Conservation (phyloP, 148 eudicot species). For the Vaccinium darrowii region DNA sequence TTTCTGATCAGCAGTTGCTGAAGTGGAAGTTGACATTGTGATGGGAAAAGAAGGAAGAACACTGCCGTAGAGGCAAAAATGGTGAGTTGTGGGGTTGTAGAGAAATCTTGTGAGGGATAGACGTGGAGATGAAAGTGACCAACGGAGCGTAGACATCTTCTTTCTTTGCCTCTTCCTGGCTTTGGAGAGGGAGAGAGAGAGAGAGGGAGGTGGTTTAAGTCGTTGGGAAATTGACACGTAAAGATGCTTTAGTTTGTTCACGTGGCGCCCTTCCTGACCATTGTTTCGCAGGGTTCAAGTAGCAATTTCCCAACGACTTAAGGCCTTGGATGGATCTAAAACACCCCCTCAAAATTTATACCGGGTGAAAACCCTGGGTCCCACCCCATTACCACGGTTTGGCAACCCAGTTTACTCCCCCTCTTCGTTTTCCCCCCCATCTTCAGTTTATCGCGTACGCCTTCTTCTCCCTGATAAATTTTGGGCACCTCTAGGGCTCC, state of each 20-base stretch:
- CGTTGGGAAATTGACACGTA: slow-evolving; percentile 23
- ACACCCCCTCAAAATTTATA: no score
- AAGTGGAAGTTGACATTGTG: not conserved
- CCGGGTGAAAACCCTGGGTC: no score
- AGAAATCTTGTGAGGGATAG: not conserved
- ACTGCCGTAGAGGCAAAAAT: not conserved
- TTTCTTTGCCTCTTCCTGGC: not conserved
- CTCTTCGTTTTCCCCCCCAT: no score
- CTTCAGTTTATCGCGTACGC: no score
- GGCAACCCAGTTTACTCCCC: no score
- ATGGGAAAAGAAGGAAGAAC: not conserved
- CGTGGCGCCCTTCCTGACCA: not conserved
- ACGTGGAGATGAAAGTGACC: not conserved
- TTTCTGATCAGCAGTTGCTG: not conserved
- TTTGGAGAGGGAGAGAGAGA: not conserved
- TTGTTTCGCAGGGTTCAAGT: not conserved
- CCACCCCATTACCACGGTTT: no score
- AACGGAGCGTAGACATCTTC: not conserved
- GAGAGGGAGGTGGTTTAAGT: not conserved
- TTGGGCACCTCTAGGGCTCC: no score
- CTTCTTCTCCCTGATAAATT: no score
- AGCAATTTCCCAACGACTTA: no score
- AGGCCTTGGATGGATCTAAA: no score
- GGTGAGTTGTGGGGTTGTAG: not conserved
- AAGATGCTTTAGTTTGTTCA: not conserved